phyloP scores from a whole-genome alignment of 169 alveolate genomes.

The Perkinsus marinus region DNA sequence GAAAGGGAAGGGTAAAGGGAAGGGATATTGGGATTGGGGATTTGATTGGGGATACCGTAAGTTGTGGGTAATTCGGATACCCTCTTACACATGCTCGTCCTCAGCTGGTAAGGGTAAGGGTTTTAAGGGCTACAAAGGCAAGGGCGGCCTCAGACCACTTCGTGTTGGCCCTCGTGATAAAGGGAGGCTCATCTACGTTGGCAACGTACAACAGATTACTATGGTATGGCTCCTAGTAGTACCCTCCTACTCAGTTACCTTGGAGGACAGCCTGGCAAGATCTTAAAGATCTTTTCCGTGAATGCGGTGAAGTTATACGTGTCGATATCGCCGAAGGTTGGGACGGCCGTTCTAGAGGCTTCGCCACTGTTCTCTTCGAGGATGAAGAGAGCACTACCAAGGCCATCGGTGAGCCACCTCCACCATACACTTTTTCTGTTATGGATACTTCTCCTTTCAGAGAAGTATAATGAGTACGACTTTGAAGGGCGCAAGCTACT shows the following conservation, averaged over 20 bases:
- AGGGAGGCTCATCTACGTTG: neutral
- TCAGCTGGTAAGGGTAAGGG: neutral
- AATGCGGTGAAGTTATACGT: constrained; percentile 25
- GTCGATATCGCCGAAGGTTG: constrained; percentile 24
- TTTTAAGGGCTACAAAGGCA: neutral
- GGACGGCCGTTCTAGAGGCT: constrained; percentile 29
- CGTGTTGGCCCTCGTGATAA: constrained; percentile 13
- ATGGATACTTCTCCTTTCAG: neutral
- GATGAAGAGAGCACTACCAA: constrained; percentile 16
- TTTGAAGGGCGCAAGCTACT: neutral
- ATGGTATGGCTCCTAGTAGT: too few species aligned
- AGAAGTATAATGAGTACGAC: neutral
- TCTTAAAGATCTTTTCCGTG: constrained; percentile 26
- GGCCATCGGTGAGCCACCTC: constrained; percentile 5
- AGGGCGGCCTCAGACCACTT: neutral
- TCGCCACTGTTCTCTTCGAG: constrained; percentile 23
- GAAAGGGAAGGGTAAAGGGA: neutral
- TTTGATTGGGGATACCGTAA: neutral
- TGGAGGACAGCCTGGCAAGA: constrained; percentile 36
- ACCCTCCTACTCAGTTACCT: neutral
- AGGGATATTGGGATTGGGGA: neutral
- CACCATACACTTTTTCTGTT: neutral
- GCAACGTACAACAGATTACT: neutral
- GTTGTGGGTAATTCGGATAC: neutral
- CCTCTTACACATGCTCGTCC: neutral